A percentile compares a stretch with the other conserved stretches of the same genome.
phyloP scores from a whole-genome alignment of 139 green algal genomes.

The Yamagishiella unicocca region DNA sequence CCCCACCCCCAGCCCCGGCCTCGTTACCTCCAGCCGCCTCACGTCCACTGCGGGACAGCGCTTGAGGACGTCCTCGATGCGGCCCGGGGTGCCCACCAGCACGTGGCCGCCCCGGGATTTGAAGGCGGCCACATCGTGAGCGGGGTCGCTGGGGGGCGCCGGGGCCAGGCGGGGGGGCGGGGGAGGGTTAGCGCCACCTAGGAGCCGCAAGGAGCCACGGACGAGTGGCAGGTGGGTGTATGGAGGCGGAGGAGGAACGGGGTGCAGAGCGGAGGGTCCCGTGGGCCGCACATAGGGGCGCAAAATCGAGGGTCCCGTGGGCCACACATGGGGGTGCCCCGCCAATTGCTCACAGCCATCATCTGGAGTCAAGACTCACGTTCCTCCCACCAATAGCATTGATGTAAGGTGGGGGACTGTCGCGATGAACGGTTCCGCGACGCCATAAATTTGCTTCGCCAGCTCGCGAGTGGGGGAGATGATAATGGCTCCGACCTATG shows the following conservation, averaged over 20 bases:
- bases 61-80: conserved; percentile 92
- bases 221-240: too few relatives aligned
- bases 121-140: conserved; percentile 78
- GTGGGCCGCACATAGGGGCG: too few relatives aligned
- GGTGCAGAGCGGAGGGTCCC: too few relatives aligned
- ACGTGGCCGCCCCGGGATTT: conserved; percentile 77
- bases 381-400: conserved; percentile 86
- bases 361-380: conserved; percentile 68
- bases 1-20: too few relatives aligned
- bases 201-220: too few relatives aligned
- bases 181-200: too few relatives aligned
- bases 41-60: conserved; percentile 77
- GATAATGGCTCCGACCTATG: conserved; percentile 91
- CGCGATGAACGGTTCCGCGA: conserved; percentile 86
- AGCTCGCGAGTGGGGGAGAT: conserved; percentile 96
- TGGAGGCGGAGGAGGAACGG: too few relatives aligned
- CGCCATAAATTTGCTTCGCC: conserved; percentile 88
- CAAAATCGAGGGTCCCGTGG: too few relatives aligned
- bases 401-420: conserved; percentile 65
- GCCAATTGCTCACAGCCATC: too few relatives aligned
- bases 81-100: conserved; percentile 94
- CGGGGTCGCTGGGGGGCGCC: conserved; percentile 69
- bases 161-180: not conserved
- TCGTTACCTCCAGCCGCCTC: conserved; percentile 71
- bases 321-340: too few relatives aligned